Conservation (phyloP, 192 early-diverging fungal genomes). For the Coemansia sp. region DNA sequence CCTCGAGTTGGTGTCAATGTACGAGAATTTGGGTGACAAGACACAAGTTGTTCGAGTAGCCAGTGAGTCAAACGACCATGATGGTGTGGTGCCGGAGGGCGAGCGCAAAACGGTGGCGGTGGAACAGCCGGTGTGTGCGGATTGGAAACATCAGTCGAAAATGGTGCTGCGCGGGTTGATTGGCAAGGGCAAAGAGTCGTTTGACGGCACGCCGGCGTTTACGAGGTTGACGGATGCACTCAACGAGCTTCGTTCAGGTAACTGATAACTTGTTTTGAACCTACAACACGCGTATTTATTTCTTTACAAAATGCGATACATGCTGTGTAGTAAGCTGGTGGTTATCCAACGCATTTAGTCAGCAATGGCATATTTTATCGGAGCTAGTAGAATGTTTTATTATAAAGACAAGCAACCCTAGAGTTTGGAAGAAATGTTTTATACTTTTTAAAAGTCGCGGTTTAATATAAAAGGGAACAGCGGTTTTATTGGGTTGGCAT, state of each 20-base stretch:
- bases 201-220: constrained; percentile 65
- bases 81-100: not conserved
- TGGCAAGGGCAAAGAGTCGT: constrained; percentile 73
- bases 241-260: constrained; percentile 51
- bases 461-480: no score
- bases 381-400: no score
- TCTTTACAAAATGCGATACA: no score
- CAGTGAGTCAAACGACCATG: constrained; percentile 23
- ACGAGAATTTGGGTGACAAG: constrained; percentile 69
- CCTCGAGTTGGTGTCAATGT: constrained; percentile 75
- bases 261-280: no score
- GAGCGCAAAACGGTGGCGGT: constrained; percentile 40
- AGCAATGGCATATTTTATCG: no score
- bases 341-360: no score
- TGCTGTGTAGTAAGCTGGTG: no score
- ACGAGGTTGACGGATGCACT: constrained; percentile 64
- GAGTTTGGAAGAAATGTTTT: no score
- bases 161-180: constrained; percentile 81
- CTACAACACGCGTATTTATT: no score
- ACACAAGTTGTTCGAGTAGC: constrained; percentile 45
- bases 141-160: constrained; percentile 88
- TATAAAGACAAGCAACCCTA: no score
- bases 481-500: no score
- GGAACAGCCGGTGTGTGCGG: constrained; percentile 66
- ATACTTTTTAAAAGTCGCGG: no score